phyloP scores from a whole-genome alignment of 2,329 filamentous ascomycete genomes.

The Phialophora expanda region DNA sequence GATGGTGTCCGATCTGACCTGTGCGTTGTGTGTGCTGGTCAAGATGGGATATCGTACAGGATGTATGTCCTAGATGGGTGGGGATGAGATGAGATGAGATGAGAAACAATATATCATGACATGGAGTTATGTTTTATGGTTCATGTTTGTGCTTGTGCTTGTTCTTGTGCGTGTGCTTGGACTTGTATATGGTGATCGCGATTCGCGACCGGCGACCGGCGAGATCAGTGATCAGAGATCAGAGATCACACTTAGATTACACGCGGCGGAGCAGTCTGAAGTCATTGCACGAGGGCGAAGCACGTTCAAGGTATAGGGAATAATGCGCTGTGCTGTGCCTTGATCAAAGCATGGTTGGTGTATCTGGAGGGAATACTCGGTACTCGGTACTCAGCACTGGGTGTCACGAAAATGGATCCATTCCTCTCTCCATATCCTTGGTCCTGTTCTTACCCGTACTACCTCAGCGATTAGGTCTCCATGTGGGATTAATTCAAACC shows the following conservation, averaged over 20 bases:
- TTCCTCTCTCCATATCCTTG: not conserved
- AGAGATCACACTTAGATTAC: too few species aligned
- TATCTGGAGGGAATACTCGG: too few species aligned
- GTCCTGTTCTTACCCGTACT: too few species aligned
- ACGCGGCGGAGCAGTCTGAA: too few species aligned
- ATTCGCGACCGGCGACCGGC: not conserved
- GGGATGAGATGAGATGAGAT: not conserved
- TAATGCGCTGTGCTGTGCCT: not conserved
- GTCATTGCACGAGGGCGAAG: too few species aligned
- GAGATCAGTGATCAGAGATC: constrained; percentile 1
- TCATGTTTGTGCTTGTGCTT: not conserved
- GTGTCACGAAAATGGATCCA: not conserved
- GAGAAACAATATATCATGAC: not conserved
- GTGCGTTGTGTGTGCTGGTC: not conserved
- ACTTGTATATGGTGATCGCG: not conserved
- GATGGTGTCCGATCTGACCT: not conserved
- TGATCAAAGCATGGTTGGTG: not conserved
- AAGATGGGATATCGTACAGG: not conserved
- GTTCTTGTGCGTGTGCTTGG: not conserved
- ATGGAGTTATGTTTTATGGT: not conserved
- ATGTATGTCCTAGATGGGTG: not conserved
- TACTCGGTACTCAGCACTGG: too few species aligned
- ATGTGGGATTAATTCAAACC: too few species aligned
- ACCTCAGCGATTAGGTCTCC: too few species aligned
- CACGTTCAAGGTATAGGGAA: not conserved